These are phyloP conservation scores for Dacryopinax spathularia DNA, from an alignment of 768 basidiomycete species.

Conservation along the genomic window DNA sequence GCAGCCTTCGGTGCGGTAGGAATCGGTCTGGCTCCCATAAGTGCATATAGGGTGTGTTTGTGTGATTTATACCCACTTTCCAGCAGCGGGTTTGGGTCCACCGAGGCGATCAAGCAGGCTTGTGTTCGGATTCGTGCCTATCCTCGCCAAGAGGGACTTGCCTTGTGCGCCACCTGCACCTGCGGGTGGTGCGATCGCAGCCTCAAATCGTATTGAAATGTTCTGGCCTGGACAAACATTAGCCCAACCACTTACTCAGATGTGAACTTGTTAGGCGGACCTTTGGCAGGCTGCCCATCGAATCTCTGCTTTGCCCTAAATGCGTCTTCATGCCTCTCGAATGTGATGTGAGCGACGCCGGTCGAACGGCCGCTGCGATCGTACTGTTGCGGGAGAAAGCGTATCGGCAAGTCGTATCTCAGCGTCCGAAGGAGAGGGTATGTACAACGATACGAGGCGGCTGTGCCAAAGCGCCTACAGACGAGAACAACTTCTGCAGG, in stretches of 20 bases:
- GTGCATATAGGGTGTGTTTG: background rate
- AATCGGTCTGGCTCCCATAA: background rate
- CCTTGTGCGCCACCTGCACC: background rate
- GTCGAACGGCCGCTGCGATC: constrained; percentile 88
- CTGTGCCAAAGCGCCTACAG: background rate
- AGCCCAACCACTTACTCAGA: background rate
- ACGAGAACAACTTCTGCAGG: background rate
- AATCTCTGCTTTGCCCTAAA: constrained; percentile 70
- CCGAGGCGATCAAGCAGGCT: background rate
- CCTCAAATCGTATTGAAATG: background rate
- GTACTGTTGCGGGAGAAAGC: constrained; percentile 40
- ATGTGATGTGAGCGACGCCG: constrained; percentile 66
- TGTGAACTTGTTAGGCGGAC: constrained; percentile 27
- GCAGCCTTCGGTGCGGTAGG: background rate
- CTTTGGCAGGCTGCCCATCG: constrained; percentile 77
- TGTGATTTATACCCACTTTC: background rate
- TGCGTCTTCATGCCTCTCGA: constrained; percentile 66
- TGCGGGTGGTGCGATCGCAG: background rate
- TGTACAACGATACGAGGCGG: background rate
- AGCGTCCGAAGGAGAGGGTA: background rate
- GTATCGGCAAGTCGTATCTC: background rate
- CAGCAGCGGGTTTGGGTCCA: background rate
- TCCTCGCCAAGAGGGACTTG: background rate
- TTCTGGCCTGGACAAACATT: background rate
- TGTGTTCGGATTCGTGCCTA: background rate